Evolutionary conservation across 495 filamentous ascomycete genomes (phyloP).

Genomic region (Trichocladium uniseriatum): DNA sequence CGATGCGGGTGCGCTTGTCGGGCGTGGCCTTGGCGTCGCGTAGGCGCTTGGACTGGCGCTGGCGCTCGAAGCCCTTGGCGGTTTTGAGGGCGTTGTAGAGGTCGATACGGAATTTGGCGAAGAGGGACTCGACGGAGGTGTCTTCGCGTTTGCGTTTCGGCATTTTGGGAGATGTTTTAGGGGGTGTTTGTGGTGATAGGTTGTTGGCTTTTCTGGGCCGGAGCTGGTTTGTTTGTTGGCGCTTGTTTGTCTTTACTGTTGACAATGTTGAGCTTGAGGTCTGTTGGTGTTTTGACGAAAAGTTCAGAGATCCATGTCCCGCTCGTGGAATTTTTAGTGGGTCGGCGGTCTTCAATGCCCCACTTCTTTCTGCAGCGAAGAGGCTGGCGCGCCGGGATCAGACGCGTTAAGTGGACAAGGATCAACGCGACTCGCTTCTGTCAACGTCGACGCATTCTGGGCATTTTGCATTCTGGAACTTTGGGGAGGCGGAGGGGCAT

Average conservation of each 20-base stretch:
- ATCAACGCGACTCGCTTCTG: conserved; percentile 2
- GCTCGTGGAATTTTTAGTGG: conserved; percentile 7
- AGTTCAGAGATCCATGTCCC: neutral
- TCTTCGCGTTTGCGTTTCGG: conserved; percentile 40
- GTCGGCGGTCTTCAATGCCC: neutral
- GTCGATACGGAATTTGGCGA: conserved; percentile 49
- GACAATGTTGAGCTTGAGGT: neutral
- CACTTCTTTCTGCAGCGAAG: neutral
- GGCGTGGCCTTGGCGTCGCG: conserved; percentile 54
- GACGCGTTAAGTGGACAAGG: conserved; percentile 16
- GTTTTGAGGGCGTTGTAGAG: conserved; percentile 64
- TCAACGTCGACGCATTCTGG: neutral
- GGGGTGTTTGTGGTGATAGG: conserved; percentile 13
- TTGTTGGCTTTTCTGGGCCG: too few relatives aligned
- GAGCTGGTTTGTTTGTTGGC: neutral
- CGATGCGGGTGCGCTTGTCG: conserved; percentile 47
- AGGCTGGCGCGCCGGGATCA: neutral
- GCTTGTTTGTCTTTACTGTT: neutral
- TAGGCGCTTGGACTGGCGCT: conserved; percentile 70
- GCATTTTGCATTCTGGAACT: neutral
- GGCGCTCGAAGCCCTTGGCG: conserved; percentile 79
- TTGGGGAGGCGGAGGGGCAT: conserved; percentile 2
- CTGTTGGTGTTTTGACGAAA: neutral
- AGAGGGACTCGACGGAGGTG: conserved; percentile 39
- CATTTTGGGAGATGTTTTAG: conserved; percentile 21